phyloP scores from a whole-genome alignment of 768 basidiomycete genomes.

The Termitomyces sp. region DNA sequence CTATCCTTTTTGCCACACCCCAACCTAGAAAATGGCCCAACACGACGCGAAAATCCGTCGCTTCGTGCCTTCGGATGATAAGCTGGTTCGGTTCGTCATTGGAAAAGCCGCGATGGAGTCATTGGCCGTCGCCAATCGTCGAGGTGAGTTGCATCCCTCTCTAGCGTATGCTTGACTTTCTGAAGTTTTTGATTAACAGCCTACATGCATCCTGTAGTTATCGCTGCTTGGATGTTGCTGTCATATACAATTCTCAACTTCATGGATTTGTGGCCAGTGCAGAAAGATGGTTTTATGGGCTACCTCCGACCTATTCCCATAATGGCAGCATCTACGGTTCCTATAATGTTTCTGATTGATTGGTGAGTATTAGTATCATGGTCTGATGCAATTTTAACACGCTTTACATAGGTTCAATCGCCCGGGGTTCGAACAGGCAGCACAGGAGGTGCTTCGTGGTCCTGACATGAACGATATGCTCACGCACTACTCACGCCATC shows the following conservation, averaged over 20 bases:
- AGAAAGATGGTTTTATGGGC: constrained; percentile 36
- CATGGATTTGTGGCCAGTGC: constrained; percentile 67
- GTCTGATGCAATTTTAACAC: background rate
- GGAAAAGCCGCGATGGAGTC: constrained; percentile 65
- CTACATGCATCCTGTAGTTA: constrained; percentile 53
- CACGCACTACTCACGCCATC: constrained; percentile 54
- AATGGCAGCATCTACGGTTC: constrained; percentile 59
- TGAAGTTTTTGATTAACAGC: constrained; percentile 27
- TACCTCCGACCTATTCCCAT: constrained; percentile 63
- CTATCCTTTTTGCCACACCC: constrained; percentile 1
- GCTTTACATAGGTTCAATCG: constrained; percentile 66
- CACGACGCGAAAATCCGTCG: constrained; percentile 50
- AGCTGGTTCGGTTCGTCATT: constrained; percentile 57
- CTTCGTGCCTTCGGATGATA: constrained; percentile 49
- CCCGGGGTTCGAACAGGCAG: constrained; percentile 55
- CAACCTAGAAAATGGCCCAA: constrained; percentile 30
- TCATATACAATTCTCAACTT: constrained; percentile 55
- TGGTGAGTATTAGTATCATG: constrained; percentile 44
- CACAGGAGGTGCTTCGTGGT: constrained; percentile 47
- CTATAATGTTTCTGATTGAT: constrained; percentile 63
- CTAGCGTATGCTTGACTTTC: background rate
- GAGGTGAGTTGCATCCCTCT: constrained; percentile 36
- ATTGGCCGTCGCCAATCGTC: constrained; percentile 63
- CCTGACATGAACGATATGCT: constrained; percentile 52
- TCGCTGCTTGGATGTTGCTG: constrained; percentile 59